Evolutionary conservation across 306 rosid species (phyloP).

Genomic region (Benincasa hispida): DNA sequence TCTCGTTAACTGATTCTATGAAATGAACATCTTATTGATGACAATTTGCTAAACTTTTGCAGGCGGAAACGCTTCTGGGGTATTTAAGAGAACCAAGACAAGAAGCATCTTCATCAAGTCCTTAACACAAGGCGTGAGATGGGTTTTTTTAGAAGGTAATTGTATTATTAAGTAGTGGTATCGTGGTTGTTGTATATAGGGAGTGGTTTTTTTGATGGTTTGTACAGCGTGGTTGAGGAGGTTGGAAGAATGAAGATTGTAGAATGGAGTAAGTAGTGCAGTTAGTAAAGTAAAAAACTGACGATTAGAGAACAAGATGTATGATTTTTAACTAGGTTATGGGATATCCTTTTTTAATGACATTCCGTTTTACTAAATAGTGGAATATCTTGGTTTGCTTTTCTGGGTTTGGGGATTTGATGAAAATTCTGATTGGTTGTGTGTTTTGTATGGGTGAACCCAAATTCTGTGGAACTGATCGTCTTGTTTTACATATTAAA

Average conservation of each 20-base stretch:
- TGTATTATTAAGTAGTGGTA: slow-evolving; percentile 37
- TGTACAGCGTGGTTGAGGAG: slow-evolving; percentile 63
- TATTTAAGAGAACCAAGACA: slow-evolving; percentile 93
- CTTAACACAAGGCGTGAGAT: slow-evolving; percentile 16
- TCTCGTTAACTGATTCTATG: neutral
- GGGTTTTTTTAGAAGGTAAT: slow-evolving; percentile 28
- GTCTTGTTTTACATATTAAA: slow-evolving; percentile 23
- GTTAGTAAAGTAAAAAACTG: slow-evolving; percentile 11
- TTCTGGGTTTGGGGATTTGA: slow-evolving; percentile 37
- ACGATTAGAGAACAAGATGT: slow-evolving; percentile 4
- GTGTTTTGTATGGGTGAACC: slow-evolving; percentile 32
- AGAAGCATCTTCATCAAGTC: slow-evolving; percentile 59
- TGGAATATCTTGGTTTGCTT: slow-evolving; percentile 16
- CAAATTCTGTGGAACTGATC: slow-evolving; percentile 20
- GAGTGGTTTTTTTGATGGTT: slow-evolving; percentile 35
- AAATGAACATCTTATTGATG: neutral
- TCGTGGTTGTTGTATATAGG: slow-evolving; percentile 27
- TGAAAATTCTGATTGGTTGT: slow-evolving; percentile 21
- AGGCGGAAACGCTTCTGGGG: slow-evolving; percentile 93
- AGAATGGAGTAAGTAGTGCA: slow-evolving; percentile 18
- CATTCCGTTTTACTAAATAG: slow-evolving; percentile 4
- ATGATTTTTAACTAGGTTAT: slow-evolving; percentile 43
- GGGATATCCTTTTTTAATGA: slow-evolving; percentile 2
- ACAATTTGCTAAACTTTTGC: slow-evolving; percentile 23
- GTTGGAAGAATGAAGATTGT: slow-evolving; percentile 26